Percentiles rank a stretch among this genome's conserved stretches.
Conservation (phyloP, 495 filamentous ascomycete genomes). For the Terfezia claveryi region DNA sequence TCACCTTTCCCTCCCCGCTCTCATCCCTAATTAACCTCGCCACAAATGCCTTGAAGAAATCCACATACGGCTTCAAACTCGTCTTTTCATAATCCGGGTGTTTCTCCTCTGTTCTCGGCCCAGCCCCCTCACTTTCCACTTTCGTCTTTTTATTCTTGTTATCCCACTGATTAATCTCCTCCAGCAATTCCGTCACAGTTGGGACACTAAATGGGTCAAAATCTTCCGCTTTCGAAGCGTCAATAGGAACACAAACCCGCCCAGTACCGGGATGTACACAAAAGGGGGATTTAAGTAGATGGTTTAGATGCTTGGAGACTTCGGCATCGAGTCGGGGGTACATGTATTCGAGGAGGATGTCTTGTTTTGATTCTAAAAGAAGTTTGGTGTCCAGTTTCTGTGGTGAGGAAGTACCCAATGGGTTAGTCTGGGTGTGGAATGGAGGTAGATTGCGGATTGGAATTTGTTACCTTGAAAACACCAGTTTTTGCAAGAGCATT, state of each 20-base stretch:
- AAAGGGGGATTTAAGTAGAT: constrained; percentile 89
- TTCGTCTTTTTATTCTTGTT: constrained; percentile 18
- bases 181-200: constrained; percentile 56
- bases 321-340: constrained; percentile 95
- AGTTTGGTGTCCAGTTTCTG: constrained; percentile 39
- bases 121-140: constrained; percentile 22
- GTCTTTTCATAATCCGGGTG: constrained; percentile 87
- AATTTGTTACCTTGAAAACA: constrained; percentile 21
- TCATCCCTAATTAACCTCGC: not conserved
- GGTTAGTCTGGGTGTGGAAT: no score
- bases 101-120: constrained; percentile 3
- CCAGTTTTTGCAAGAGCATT: constrained; percentile 57
- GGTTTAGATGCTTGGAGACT: constrained; percentile 90
- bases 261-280: constrained; percentile 91
- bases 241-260: constrained; percentile 84
- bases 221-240: constrained; percentile 39
- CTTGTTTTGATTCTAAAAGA: constrained; percentile 74
- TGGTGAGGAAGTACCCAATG: no score
- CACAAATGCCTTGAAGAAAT: constrained; percentile 70
- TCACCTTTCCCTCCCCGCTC: not conserved
- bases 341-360: constrained; percentile 88
- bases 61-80: constrained; percentile 75
- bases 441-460: no score
- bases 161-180: constrained; percentile 63
- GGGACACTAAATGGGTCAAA: constrained; percentile 80